These are phyloP conservation scores for Immersiporthe knoxdaviesiana DNA, from an alignment of 2,329 filamentous ascomycete species.

Conservation along the genomic window DNA sequence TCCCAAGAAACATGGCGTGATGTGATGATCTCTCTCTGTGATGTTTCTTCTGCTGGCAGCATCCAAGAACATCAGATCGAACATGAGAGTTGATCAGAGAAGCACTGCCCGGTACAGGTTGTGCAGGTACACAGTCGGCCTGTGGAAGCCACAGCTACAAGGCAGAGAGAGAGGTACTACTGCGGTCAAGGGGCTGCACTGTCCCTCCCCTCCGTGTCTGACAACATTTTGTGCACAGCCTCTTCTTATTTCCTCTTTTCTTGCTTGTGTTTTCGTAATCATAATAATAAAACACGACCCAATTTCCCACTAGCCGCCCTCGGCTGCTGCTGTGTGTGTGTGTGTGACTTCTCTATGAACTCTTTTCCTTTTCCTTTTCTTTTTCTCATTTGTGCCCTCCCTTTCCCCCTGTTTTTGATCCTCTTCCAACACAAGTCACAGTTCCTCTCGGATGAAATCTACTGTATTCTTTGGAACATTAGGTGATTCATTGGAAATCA, in stretches of 20 bases:
- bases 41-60: background rate
- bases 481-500: too few species aligned
- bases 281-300: slow-evolving; percentile 12
- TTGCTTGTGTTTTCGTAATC: background rate
- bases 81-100: background rate
- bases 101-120: too few species aligned
- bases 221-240: slow-evolving; percentile 11
- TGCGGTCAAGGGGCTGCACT: background rate
- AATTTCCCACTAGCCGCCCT: slow-evolving; percentile 4
- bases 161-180: too few species aligned
- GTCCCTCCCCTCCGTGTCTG: background rate
- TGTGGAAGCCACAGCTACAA: background rate
- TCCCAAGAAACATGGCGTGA: too few species aligned
- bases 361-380: background rate
- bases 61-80: too few species aligned
- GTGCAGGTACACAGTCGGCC: too few species aligned
- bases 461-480: background rate
- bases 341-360: background rate
- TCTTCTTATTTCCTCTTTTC: background rate
- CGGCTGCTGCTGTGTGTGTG: slow-evolving; percentile 6
- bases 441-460: background rate
- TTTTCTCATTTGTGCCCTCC: background rate
- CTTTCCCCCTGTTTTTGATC: background rate
- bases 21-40: background rate
- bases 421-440: background rate